Conservation (phyloP, 495 filamentous ascomycete species). For the Trichocladium uniseriatum region DNA sequence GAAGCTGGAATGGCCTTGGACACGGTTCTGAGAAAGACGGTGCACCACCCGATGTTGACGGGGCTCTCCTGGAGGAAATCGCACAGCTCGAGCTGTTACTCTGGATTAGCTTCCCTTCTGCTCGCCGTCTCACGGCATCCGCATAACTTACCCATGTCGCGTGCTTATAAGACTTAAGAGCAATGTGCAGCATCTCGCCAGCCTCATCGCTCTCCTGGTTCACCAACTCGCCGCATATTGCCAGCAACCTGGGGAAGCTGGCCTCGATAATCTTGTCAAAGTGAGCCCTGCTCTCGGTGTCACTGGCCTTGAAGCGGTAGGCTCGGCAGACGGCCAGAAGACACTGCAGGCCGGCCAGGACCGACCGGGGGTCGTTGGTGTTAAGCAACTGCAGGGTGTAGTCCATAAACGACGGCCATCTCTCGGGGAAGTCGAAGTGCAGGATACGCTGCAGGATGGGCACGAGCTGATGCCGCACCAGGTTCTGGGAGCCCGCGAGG, state of each 20-base stretch:
- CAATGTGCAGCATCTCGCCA: slow-evolving; percentile 90
- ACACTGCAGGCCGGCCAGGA: slow-evolving; percentile 90
- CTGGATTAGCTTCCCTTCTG: background rate
- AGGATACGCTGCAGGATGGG: slow-evolving; percentile 92
- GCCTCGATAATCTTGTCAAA: slow-evolving; percentile 91
- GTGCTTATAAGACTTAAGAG: slow-evolving; percentile 95
- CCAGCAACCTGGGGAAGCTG: slow-evolving; percentile 82
- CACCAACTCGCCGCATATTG: slow-evolving; percentile 77
- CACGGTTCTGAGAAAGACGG: slow-evolving; percentile 82
- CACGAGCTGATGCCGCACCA: slow-evolving; percentile 81
- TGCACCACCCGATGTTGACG: slow-evolving; percentile 87
- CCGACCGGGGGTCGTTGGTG: slow-evolving; percentile 70
- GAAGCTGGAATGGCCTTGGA: slow-evolving; percentile 71
- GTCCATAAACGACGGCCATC: slow-evolving; percentile 89
- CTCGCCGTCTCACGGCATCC: background rate
- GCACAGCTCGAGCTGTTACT: slow-evolving; percentile 73
- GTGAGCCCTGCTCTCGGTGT: slow-evolving; percentile 66
- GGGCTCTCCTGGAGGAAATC: slow-evolving; percentile 64
- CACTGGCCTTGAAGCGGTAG: slow-evolving; percentile 75
- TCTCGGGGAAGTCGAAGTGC: slow-evolving; percentile 85
- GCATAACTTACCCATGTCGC: slow-evolving; percentile 76
- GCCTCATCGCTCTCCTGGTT: slow-evolving; percentile 87
- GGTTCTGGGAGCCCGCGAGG: slow-evolving; percentile 66
- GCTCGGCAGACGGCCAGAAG: slow-evolving; percentile 86
- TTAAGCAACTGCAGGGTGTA: slow-evolving; percentile 80